These are phyloP conservation scores for Patellifolia procumbens DNA, from an alignment of 179 eudicot genomes.

Conservation along the genomic window DNA sequence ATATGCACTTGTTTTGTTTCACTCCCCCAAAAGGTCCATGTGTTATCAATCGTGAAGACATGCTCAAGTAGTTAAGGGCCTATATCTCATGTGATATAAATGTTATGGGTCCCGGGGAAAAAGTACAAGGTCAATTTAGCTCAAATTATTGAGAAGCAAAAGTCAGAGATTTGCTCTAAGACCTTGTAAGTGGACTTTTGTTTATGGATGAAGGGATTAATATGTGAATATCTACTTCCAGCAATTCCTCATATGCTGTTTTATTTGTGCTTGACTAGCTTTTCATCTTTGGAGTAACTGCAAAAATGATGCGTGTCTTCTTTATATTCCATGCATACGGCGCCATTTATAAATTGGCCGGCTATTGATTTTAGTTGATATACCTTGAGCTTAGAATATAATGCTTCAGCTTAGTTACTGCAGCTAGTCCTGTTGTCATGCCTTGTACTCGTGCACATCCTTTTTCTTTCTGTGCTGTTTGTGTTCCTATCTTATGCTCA, in stretches of 20 bases:
- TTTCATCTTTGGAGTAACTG: neutral
- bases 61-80: neutral
- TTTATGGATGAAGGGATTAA: neutral
- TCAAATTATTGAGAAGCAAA: neutral
- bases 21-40: neutral
- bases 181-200: neutral
- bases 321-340: neutral
- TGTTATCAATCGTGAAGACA: neutral
- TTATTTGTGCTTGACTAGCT: too few relatives aligned
- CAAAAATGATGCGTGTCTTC: neutral
- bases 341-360: neutral
- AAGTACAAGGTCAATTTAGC: neutral
- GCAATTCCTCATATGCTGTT: neutral
- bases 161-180: neutral
- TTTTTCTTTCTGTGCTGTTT: neutral
- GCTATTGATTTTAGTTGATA: neutral
- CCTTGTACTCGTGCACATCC: neutral
- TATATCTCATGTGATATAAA: neutral
- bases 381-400: neutral
- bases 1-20: neutral
- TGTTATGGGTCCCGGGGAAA: neutral
- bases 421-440: neutral
- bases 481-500: neutral
- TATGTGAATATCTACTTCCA: neutral
- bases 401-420: neutral